These are phyloP conservation scores for Pseudoneurospora amorphoporcata DNA, from an alignment of 495 filamentous ascomycete species.

Conservation along the genomic window DNA sequence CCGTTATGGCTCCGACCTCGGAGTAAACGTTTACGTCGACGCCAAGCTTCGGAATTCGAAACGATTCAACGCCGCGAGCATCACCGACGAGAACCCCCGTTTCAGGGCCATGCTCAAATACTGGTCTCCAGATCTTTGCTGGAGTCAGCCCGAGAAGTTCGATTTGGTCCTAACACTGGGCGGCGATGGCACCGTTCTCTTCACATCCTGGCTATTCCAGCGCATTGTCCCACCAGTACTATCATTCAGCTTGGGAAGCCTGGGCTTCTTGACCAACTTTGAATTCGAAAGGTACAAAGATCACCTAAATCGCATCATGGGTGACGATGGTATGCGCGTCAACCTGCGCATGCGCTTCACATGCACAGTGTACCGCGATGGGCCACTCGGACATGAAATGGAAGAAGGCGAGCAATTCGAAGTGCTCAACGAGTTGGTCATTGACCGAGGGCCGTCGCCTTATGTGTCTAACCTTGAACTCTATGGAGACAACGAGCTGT, in stretches of 20 bases:
- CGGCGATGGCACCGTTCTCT: constrained; percentile 86
- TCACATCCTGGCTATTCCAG: constrained; percentile 90
- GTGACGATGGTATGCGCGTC: constrained; percentile 84
- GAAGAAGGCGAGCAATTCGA: constrained; percentile 82
- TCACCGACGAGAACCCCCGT: constrained; percentile 59
- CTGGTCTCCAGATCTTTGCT: constrained; percentile 93
- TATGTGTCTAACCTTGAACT: constrained; percentile 94
- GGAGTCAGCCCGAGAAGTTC: constrained; percentile 78
- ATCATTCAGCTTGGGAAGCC: constrained; percentile 76
- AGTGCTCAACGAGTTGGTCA: constrained; percentile 93
- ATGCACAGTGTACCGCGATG: constrained; percentile 76
- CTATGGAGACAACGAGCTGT: constrained; percentile 82
- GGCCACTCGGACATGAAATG: constrained; percentile 38
- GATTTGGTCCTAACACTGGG: constrained; percentile 88
- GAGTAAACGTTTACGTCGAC: constrained; percentile 90
- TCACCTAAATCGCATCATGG: constrained; percentile 77
- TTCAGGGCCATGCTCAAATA: constrained; percentile 74
- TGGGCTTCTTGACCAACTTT: constrained; percentile 90
- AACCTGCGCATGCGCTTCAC: constrained; percentile 97
- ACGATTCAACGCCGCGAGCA: constrained; percentile 67
- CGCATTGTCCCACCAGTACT: constrained; percentile 83
- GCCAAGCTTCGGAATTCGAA: constrained; percentile 77
- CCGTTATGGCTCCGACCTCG: constrained; percentile 64
- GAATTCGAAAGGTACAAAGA: constrained; percentile 75
- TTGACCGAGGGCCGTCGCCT: constrained; percentile 91